Base-by-base conservation (phyloP, 2,329 filamentous ascomycete species). In the Epichloe amarillans region DNA sequence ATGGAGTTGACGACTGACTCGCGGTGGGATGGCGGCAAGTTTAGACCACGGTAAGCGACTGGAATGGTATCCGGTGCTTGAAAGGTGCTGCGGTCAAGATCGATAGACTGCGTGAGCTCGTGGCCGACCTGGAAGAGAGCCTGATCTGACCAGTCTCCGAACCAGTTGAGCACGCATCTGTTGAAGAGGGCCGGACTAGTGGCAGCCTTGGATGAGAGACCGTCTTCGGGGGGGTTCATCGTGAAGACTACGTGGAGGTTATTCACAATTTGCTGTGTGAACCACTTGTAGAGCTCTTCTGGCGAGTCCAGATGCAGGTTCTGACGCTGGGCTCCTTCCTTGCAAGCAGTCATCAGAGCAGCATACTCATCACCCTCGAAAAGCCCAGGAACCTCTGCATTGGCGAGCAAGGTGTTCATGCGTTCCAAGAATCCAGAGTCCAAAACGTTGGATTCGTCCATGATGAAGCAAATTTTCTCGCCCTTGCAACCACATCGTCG, bases 251-350 rank as follows among this genome's bases (percentile, higher is more conserved):
- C 93, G 62, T 99, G 93, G 40, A 99, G 72, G 63, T 99, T 99
- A 74, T 95, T 95, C 65, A 98, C 87, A 61, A 99, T 97, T 67
- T 99, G 93, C 61, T 95, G 88, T 0, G 94, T 98, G 72, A 99
- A 99, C 93, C 93, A 99, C 72, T 97, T 97, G 77, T 98, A 98
- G n/a, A 98, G 75, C 68, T 99, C 93, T 71, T 99, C 94, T 59
- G 95, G 90, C 1, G 93, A 97, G 69, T 99, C 93, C 1, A 98
- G 79, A 53, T 97, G 82, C 52, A 97, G 76, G 46, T 93, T 93
- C 72, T 98, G 93, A 55, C 90, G 84, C 66, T 98, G 93, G 19
- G 93, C 91, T 53, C 93, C 94, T 71, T 99, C 93, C 67, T 96
- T 97, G 74, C 94, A 98, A 50, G 90, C 89, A 26, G 94, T 98